These are phyloP conservation scores for Phaseolus coccineus DNA, from an alignment of 331 rosid species.

Conservation along the genomic window DNA sequence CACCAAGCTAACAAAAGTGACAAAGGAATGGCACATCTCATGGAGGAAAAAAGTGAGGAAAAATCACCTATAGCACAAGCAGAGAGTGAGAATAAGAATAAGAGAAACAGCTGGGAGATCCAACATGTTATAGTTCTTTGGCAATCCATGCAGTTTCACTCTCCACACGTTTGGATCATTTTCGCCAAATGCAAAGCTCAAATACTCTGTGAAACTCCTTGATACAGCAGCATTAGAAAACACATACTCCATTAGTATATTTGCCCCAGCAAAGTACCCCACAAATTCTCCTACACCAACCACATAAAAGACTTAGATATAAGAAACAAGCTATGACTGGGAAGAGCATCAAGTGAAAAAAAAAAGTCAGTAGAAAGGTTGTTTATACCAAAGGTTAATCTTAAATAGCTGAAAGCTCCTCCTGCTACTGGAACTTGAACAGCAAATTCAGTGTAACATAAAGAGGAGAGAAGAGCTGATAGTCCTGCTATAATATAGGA, in stretches of 20 bases:
- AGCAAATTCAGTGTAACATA: conserved; percentile 91
- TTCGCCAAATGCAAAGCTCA: conserved; percentile 68
- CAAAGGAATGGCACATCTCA: neutral
- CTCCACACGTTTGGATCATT: conserved; percentile 74
- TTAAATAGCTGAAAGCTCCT: conserved; percentile 90
- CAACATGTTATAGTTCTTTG: conserved; percentile 68
- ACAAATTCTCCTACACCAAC: conserved; percentile 73
- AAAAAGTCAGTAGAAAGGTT: neutral
- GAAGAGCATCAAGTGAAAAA: neutral
- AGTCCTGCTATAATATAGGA: conserved; percentile 87
- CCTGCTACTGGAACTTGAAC: conserved; percentile 96
- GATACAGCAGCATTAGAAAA: conserved; percentile 92
- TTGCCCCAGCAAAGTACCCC: conserved; percentile 97
- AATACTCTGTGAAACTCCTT: conserved; percentile 81
- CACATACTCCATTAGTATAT: conserved; percentile 91
- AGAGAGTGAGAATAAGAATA: conserved; percentile 83
- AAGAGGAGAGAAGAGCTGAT: conserved; percentile 87
- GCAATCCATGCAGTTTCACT: conserved; percentile 69
- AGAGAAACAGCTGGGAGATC: conserved; percentile 93
- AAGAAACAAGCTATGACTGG: neutral
- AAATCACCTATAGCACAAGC: conserved; percentile 77
- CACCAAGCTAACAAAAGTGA: conserved; percentile 1
- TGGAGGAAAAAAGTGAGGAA: neutral
- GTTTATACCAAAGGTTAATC: conserved; percentile 81
- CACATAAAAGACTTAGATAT: conserved; percentile 1